These are phyloP conservation scores for Oemleria cerasiformis DNA, from an alignment of 306 rosid species.

Conservation along the genomic window DNA sequence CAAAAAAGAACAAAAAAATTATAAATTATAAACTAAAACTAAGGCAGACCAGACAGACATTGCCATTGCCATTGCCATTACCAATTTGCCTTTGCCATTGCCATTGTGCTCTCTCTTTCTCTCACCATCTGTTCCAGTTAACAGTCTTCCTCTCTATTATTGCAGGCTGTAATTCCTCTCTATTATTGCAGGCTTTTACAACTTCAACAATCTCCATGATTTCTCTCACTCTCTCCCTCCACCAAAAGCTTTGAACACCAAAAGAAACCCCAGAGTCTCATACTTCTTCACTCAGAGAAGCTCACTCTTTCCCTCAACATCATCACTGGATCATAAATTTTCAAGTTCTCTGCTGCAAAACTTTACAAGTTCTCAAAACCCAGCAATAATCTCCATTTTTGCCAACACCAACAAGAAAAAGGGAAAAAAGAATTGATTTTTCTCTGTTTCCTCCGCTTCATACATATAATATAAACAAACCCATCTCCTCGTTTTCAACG, in stretches of 20 bases:
- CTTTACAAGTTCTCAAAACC: not conserved
- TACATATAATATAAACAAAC: conserved; percentile 8
- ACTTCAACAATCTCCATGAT: not conserved
- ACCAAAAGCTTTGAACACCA: not conserved
- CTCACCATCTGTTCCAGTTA: not conserved
- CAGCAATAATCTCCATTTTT: not conserved
- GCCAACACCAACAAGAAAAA: not conserved
- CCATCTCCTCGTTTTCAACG: conserved; percentile 30
- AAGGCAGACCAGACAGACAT: not conserved
- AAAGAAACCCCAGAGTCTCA: no score
- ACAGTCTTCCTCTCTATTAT: conserved; percentile 13
- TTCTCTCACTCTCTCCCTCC: not conserved
- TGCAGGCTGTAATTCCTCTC: conserved; percentile 12
- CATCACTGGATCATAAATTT: no score
- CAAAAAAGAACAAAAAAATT: not conserved
- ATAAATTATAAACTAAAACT: not conserved
- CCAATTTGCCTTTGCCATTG: not conserved
- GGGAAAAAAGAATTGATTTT: not conserved
- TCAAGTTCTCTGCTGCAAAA: not conserved
- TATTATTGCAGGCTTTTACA: conserved; percentile 6
- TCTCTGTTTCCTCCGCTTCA: conserved; percentile 33
- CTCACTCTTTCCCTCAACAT: no score
- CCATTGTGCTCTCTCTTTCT: not conserved
- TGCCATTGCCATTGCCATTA: not conserved
- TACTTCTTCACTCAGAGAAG: no score